Conservation (phyloP, 2,329 filamentous ascomycete genomes). For the Colletotrichum viniferum region DNA sequence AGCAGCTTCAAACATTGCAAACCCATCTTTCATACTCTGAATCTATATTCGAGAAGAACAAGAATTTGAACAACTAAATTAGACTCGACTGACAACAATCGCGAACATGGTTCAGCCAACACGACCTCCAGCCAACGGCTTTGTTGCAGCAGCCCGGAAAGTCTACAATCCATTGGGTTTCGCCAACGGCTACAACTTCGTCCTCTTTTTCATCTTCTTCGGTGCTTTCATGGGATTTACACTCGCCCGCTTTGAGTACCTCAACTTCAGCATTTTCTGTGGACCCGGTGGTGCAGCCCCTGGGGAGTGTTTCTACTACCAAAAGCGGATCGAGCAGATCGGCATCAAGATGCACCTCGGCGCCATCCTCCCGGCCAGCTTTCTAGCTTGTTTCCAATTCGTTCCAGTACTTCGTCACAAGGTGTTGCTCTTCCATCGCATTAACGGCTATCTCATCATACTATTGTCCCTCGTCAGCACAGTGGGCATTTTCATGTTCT, state of each 20-base stretch:
- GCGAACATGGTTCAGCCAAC: slow-evolving; percentile 4
- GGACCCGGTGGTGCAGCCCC: slow-evolving; percentile 32
- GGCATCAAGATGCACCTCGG: slow-evolving; percentile 52
- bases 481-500: slow-evolving; percentile 57
- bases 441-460: slow-evolving; percentile 62
- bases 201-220: slow-evolving; percentile 54
- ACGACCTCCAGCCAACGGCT: slow-evolving; percentile 20
- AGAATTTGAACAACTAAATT: background rate
- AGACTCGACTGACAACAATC: background rate
- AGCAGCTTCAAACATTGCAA: background rate
- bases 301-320: slow-evolving; percentile 42
- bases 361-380: slow-evolving; percentile 45
- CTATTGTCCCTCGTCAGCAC: slow-evolving; percentile 50
- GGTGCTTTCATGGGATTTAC: slow-evolving; percentile 52
- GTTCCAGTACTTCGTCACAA: slow-evolving; percentile 51
- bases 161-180: slow-evolving; percentile 58
- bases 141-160: slow-evolving; percentile 24
- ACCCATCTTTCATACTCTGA: background rate
- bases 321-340: slow-evolving; percentile 29
- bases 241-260: slow-evolving; percentile 50
- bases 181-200: slow-evolving; percentile 60
- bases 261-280: slow-evolving; percentile 37
- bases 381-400: slow-evolving; percentile 54
- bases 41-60: background rate
- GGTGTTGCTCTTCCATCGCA: slow-evolving; percentile 57